Conservation (phyloP, 176 grass and related monocot species). For the Tuctoria greenei region DNA sequence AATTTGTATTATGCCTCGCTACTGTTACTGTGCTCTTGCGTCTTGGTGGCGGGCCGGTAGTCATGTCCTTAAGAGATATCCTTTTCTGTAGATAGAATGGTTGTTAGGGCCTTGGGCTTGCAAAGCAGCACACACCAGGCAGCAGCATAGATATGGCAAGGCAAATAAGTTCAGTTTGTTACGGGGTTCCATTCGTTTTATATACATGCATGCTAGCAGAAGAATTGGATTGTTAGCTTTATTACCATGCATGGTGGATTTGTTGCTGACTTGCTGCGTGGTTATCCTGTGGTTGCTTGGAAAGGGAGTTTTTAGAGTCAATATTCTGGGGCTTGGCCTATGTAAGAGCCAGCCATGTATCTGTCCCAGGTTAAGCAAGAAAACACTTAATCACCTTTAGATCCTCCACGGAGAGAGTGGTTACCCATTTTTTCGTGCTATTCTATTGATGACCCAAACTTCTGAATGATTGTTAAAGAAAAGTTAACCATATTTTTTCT, state of each 20-base stretch:
- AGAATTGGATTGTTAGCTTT: not conserved
- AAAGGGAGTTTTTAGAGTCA: not conserved
- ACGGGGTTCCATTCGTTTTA: not conserved
- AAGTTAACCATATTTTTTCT: not conserved
- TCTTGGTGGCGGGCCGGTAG: not conserved
- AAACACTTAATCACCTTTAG: not conserved
- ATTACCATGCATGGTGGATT: not conserved
- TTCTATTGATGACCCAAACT: not conserved
- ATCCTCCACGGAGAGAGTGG: not conserved
- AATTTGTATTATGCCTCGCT: not conserved
- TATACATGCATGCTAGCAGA: not conserved
- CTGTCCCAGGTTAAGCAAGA: not conserved
- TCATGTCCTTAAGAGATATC: not conserved
- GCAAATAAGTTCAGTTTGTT: not conserved
- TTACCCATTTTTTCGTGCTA: not conserved
- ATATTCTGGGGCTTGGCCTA: not conserved
- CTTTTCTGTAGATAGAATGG: not conserved
- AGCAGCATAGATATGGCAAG: not conserved
- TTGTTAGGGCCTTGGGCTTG: not conserved
- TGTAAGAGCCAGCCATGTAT: not conserved
- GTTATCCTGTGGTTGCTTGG: not conserved
- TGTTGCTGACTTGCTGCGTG: not conserved
- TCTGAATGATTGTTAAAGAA: conserved; percentile 4
- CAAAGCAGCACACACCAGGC: not conserved
- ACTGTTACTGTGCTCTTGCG: not conserved